Conservation (phyloP, 2,329 filamentous ascomycete species). For the Nakataea oryzae region DNA sequence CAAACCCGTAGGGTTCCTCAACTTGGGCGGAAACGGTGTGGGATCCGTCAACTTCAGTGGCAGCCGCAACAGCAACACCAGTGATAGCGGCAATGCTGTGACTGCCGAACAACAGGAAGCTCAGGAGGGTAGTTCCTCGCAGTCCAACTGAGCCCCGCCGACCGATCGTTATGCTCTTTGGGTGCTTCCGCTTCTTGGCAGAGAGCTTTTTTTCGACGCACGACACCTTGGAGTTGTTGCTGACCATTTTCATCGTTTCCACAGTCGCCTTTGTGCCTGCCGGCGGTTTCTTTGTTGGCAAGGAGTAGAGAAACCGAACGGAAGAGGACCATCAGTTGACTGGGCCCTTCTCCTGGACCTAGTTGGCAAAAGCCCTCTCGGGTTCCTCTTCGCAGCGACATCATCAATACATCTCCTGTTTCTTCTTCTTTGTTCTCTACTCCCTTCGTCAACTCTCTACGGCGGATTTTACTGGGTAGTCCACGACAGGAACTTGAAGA, state of each 20-base stretch:
- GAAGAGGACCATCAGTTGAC: neutral
- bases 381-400: neutral
- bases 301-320: slow-evolving; percentile 6
- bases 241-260: neutral
- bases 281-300: slow-evolving; percentile 2
- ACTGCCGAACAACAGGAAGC: neutral
- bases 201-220: neutral
- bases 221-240: neutral
- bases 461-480: slow-evolving; percentile 6
- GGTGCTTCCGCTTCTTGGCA: neutral
- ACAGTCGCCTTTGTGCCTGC: neutral
- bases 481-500: neutral
- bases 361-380: neutral
- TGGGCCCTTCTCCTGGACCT: neutral
- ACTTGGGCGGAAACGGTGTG: neutral
- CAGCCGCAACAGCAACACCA: neutral
- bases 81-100: neutral
- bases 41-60: neutral
- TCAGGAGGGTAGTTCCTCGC: neutral
- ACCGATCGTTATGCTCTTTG: neutral
- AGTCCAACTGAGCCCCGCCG: neutral
- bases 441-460: neutral
- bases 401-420: neutral
- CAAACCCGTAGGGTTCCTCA: neutral
- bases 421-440: neutral